These are phyloP conservation scores for Metarhizium sp. DNA, from an alignment of 2,329 filamentous ascomycete genomes.

Conservation along the genomic window DNA sequence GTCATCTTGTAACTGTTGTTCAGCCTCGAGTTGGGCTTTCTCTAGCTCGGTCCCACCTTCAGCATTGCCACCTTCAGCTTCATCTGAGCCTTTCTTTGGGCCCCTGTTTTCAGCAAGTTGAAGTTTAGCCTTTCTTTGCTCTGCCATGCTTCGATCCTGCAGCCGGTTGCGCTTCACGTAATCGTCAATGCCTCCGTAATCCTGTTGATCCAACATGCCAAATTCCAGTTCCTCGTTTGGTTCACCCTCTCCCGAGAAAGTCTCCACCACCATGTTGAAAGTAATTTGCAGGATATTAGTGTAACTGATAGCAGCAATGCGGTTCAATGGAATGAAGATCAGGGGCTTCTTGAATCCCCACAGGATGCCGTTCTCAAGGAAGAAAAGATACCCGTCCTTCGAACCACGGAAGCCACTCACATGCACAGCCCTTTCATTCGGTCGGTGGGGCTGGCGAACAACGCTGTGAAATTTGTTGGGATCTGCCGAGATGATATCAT, in stretches of 20 bases:
- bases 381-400: slow-evolving; percentile 61
- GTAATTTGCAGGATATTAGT: slow-evolving; percentile 59
- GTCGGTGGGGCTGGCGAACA: slow-evolving; percentile 47
- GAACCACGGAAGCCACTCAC: slow-evolving; percentile 57
- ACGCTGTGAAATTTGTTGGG: slow-evolving; percentile 48
- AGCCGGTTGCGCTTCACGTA: slow-evolving; percentile 53
- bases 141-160: slow-evolving; percentile 60
- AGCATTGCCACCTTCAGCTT: slow-evolving; percentile 24
- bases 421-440: slow-evolving; percentile 54
- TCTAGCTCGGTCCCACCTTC: slow-evolving; percentile 35
- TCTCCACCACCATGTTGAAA: slow-evolving; percentile 58
- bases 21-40: slow-evolving; percentile 38
- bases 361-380: slow-evolving; percentile 55
- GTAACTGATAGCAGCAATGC: slow-evolving; percentile 55
- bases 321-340: slow-evolving; percentile 51
- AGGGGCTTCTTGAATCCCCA: slow-evolving; percentile 65
- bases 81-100: slow-evolving; percentile 34
- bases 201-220: slow-evolving; percentile 59
- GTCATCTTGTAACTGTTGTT: slow-evolving; percentile 47
- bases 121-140: slow-evolving; percentile 55
- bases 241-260: slow-evolving; percentile 38
- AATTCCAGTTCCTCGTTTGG: slow-evolving; percentile 55
- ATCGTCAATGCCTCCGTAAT: slow-evolving; percentile 54
- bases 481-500: slow-evolving; percentile 43
- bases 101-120: slow-evolving; percentile 50